Percentiles rank a stretch among this genome's conserved stretches.
These are phyloP conservation scores for Tetracentron sinense DNA, from an alignment of 164 flowering plant genomes.

Conservation along the genomic window DNA sequence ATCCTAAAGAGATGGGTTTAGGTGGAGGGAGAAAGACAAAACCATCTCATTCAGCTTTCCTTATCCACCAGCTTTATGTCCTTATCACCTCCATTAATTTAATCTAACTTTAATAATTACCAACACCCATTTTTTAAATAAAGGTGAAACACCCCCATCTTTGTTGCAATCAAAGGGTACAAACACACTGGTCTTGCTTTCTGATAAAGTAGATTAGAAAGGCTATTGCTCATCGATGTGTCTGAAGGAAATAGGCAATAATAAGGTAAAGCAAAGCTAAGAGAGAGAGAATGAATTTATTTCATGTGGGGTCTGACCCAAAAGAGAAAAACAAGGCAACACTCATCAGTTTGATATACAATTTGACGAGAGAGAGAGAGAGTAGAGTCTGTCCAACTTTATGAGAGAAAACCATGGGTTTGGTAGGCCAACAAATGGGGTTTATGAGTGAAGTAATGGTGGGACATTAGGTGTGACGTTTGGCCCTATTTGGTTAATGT, in stretches of 20 bases:
- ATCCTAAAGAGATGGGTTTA: constrained; percentile 4
- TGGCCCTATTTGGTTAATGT: too few species aligned
- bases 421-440: constrained; percentile 1
- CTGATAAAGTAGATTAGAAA: not conserved
- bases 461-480: not conserved
- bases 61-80: constrained; percentile 17
- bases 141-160: constrained; percentile 15
- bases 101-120: not conserved
- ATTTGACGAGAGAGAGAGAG: not conserved
- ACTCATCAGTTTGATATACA: too few species aligned
- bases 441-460: not conserved
- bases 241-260: too few species aligned
- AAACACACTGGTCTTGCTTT: constrained; percentile 5
- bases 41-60: constrained; percentile 8
- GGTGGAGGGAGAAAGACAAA: constrained; percentile 14
- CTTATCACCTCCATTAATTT: constrained; percentile 3
- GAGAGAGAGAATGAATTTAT: too few species aligned
- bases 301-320: too few species aligned
- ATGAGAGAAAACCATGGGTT: not conserved
- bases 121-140: not conserved
- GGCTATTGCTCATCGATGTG: not conserved
- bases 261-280: too few species aligned
- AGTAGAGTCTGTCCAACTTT: not conserved
- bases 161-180: constrained; percentile 14
- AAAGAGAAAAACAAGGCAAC: too few species aligned